phyloP scores from a whole-genome alignment of 768 basidiomycete genomes.

The Kwoniella europaea region DNA sequence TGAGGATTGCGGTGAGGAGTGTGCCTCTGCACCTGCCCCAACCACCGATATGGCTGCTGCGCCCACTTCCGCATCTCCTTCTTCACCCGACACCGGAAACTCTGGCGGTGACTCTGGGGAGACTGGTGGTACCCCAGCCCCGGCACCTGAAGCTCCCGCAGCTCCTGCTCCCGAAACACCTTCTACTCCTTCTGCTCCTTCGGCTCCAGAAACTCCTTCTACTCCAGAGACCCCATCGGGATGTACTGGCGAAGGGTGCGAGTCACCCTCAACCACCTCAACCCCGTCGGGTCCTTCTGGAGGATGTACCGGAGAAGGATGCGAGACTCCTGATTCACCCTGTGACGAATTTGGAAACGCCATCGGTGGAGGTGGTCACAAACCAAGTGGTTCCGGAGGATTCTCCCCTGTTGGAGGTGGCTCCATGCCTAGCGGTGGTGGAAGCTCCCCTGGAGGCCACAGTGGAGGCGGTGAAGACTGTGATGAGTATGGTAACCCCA shows the following conservation, averaged over 20 bases:
- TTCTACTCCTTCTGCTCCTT: not conserved
- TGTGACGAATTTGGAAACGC: not conserved
- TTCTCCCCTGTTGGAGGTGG: not conserved
- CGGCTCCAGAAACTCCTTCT: not conserved
- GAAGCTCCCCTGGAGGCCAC: not conserved
- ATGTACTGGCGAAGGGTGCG: not conserved
- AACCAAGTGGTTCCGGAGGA: not conserved
- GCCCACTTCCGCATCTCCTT: not conserved
- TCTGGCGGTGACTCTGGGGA: not conserved
- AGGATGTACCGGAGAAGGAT: not conserved
- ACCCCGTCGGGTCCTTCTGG: not conserved
- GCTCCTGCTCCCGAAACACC: too few relatives aligned
- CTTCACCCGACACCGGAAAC: not conserved
- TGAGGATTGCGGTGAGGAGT: not conserved
- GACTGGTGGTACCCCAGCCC: not conserved
- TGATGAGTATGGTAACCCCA: not conserved
- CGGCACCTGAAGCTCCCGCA: not conserved
- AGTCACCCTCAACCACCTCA: not conserved
- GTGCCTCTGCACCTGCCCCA: not conserved
- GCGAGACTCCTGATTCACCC: not conserved
- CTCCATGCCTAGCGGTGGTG: not conserved
- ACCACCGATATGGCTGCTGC: not conserved
- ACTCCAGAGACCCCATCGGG: not conserved
- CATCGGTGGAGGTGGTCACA: not conserved
- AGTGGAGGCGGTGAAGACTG: not conserved